Conservation (phyloP, 1,139 yeast species). For the Magnusiomyces fungicola region DNA sequence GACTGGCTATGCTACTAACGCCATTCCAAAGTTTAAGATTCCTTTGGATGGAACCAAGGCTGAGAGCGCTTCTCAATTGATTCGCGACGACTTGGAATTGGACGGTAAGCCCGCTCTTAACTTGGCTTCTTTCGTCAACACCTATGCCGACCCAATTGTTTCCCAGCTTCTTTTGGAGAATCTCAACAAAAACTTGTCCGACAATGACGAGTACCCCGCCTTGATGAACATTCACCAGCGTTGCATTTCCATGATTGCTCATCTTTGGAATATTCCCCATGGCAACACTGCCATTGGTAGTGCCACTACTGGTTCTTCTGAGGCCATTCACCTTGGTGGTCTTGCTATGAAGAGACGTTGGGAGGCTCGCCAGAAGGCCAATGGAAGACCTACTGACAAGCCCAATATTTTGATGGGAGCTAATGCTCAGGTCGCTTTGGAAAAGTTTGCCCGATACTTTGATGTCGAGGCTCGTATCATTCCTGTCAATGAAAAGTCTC, state of each 20-base stretch:
- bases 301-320: constrained; percentile 91
- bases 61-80: constrained; percentile 50
- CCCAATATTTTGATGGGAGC: constrained; percentile 95
- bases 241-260: constrained; percentile 71
- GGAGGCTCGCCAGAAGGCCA: constrained; percentile 58
- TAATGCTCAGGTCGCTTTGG: constrained; percentile 90
- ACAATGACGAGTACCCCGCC: constrained; percentile 89
- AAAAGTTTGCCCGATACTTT: constrained; percentile 87
- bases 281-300: constrained; percentile 63
- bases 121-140: constrained; percentile 84
- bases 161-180: constrained; percentile 55
- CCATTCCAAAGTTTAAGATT: constrained; percentile 40
- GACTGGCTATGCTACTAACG: constrained; percentile 22
- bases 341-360: constrained; percentile 84
- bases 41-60: constrained; percentile 51
- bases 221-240: constrained; percentile 72
- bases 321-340: constrained; percentile 91
- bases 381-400: constrained; percentile 51
- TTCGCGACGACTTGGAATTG: constrained; percentile 65
- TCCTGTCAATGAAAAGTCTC: constrained; percentile 51
- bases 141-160: constrained; percentile 50
- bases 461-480: constrained; percentile 81
- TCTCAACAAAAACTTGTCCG: constrained; percentile 81
- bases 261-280: constrained; percentile 72
- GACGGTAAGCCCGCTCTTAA: constrained; percentile 84